Conservation (phyloP, 345 rosid species). For the Rubroshorea leprosula region DNA sequence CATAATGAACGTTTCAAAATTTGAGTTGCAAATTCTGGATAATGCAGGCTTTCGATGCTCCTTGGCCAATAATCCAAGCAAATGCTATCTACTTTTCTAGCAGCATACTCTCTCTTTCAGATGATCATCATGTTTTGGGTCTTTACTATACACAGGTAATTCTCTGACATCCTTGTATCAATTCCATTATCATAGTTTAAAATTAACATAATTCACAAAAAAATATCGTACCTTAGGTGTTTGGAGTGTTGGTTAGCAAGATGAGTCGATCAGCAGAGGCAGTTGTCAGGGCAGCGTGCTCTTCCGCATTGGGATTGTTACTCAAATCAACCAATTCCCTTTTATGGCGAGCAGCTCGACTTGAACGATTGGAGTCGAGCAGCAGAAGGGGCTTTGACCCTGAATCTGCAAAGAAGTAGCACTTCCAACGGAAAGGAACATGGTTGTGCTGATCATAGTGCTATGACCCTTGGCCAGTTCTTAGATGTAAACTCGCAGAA, state of each 20-base stretch:
- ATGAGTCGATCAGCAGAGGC: constrained; percentile 71
- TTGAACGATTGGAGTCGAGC: constrained; percentile 44
- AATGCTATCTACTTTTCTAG: constrained; percentile 85
- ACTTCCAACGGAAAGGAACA: not conserved
- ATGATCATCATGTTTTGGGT: constrained; percentile 66
- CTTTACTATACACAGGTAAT: constrained; percentile 69
- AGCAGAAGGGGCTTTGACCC: constrained; percentile 14
- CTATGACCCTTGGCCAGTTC: not conserved
- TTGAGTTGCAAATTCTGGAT: constrained; percentile 13
- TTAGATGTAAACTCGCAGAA: not conserved
- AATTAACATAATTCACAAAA: not conserved
- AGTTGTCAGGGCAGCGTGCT: constrained; percentile 75
- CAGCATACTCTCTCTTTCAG: constrained; percentile 74
- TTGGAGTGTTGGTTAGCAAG: constrained; percentile 72
- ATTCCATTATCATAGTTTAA: not conserved
- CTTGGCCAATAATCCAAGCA: constrained; percentile 89
- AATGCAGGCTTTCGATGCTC: constrained; percentile 87
- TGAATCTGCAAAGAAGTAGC: constrained; percentile 6
- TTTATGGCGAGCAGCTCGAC: constrained; percentile 57
- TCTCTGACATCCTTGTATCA: constrained; percentile 4
- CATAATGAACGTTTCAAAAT: not conserved
- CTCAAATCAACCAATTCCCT: constrained; percentile 59
- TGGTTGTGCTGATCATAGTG: not conserved
- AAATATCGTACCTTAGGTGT: constrained; percentile 38
- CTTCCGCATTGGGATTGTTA: constrained; percentile 63